Base-by-base conservation (phyloP, 345 rosid species). In the Leavenworthia alabamica region DNA sequence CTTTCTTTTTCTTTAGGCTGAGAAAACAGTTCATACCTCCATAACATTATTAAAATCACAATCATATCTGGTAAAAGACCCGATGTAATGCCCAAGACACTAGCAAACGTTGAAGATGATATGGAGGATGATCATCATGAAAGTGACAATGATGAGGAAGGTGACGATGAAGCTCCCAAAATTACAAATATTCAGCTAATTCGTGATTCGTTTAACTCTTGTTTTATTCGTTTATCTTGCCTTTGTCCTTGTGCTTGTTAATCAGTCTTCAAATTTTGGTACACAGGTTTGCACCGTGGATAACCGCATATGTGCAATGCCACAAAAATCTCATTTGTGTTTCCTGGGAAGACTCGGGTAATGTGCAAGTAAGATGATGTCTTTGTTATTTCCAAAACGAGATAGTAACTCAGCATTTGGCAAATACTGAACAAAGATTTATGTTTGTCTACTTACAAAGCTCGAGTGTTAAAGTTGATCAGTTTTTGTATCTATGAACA, bases 281-380 rank as follows among this genome's bases (percentile, higher is more conserved):
- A 10, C 46, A 49, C 85, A 94, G 95, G 66, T 86, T 70, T 79
- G 82, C 13, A 88, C 68, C 82, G 82, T 63, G 95, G 99, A 43
- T 50, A 90, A 94, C 75, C 96, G 97, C 23, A 83, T 94, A 4
- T 88, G 95, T 60, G 82, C 97, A 46, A 90, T 90, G 99, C 42
- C 81, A 23, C 96, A 94, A n/a, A n/a, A 70, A 86, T 85, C 99
- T 53, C 92, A 90, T 56, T 36, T 87, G 92, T 58, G 97, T 92
- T 51, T 82, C 99, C 62, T 90, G 96, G 96, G 88, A 85, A 19
- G 99, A 90, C 69, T 78, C 90, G 23, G 86, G 95, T 56, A 87
- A 81, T 66, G 95, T 94, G 60, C 97, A 88, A 87, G 97, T 94
- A 44, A 62, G 76, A 13, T 17, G n/a, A n/a, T n/a, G n/a, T n/a